phyloP scores from a whole-genome alignment of 1,284 basidiomycete species.

The Ustilago crameri region DNA sequence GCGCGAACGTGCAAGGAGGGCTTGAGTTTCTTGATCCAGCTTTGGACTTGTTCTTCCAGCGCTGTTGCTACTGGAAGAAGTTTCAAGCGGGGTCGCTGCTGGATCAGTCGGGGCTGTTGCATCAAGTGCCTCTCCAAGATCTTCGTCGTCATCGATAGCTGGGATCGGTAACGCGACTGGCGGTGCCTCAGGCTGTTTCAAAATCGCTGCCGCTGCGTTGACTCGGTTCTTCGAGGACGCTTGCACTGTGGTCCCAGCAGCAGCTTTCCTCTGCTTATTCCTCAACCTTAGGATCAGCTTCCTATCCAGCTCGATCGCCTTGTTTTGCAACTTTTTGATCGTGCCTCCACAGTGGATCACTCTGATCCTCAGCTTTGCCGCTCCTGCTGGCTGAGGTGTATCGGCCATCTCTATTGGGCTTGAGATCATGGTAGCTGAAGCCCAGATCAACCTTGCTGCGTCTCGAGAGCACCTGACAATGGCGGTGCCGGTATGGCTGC shows the following conservation, averaged over 20 bases:
- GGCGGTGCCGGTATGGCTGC: constrained; percentile 43
- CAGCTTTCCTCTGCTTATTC: constrained; percentile 22
- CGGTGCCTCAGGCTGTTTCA: neutral
- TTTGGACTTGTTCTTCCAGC: neutral
- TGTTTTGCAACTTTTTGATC: constrained; percentile 54
- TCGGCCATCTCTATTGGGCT: constrained; percentile 19
- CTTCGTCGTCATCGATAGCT: constrained; percentile 26
- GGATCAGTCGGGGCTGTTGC: neutral
- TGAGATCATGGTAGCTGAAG: constrained; percentile 41
- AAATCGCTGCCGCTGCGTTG: neutral
- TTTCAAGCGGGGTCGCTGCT: neutral
- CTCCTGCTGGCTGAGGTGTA: neutral
- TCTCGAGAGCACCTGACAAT: constrained; percentile 51
- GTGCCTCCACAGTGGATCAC: constrained; percentile 52
- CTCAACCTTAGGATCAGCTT: constrained; percentile 31
- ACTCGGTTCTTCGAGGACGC: neutral
- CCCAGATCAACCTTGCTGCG: constrained; percentile 47
- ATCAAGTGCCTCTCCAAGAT: constrained; percentile 39
- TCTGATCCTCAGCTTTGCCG: constrained; percentile 23
- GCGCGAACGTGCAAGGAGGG: constrained; percentile 24
- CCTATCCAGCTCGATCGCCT: constrained; percentile 50
- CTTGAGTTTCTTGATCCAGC: constrained; percentile 31
- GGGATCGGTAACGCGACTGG: neutral
- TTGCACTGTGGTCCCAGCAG: neutral
- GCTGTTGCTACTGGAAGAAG: neutral